These are phyloP conservation scores for Phytophthora pinifolia DNA, from an alignment of 352 stramenopile genomes.

Conservation along the genomic window DNA sequence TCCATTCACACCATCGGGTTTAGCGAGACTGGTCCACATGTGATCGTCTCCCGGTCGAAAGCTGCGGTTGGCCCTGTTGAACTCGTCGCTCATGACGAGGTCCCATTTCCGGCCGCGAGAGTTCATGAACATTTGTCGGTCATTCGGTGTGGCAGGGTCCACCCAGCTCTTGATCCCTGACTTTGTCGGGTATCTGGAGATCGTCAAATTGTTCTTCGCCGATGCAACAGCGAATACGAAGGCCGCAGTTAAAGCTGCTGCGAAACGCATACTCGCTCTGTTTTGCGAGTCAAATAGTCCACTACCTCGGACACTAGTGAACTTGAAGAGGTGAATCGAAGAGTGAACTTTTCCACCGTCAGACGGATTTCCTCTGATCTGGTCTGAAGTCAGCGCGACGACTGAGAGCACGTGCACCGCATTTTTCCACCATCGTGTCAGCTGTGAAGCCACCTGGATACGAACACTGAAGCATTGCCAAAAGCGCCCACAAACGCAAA, in stretches of 20 bases:
- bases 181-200: conserved; percentile 40
- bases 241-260: conserved; percentile 1
- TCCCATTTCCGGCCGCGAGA: conserved; percentile 49
- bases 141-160: conserved; percentile 46
- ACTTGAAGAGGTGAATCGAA: conserved; percentile 4
- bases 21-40: conserved; percentile 92
- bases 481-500: conserved; percentile 19
- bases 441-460: conserved; percentile 19
- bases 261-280: conserved; percentile 25
- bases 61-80: conserved; percentile 77
- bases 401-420: conserved; percentile 24
- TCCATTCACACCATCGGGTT: conserved; percentile 93
- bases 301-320: not conserved
- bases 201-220: conserved; percentile 20
- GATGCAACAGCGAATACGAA: conserved; percentile 2
- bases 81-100: conserved; percentile 92
- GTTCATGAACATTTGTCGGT: conserved; percentile 35
- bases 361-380: conserved; percentile 2
- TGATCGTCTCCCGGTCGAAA: conserved; percentile 93
- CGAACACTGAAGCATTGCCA: conserved; percentile 12
- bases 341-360: conserved; percentile 10
- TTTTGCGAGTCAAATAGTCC: conserved; percentile 9
- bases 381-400: conserved; percentile 13
- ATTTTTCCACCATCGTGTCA: conserved; percentile 21
- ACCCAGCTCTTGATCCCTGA: conserved; percentile 56